Percentiles rank a stretch among this genome's conserved stretches.
Evolutionary conservation across 768 basidiomycete species (phyloP).

Genomic region (Lentinula aciculospora): DNA sequence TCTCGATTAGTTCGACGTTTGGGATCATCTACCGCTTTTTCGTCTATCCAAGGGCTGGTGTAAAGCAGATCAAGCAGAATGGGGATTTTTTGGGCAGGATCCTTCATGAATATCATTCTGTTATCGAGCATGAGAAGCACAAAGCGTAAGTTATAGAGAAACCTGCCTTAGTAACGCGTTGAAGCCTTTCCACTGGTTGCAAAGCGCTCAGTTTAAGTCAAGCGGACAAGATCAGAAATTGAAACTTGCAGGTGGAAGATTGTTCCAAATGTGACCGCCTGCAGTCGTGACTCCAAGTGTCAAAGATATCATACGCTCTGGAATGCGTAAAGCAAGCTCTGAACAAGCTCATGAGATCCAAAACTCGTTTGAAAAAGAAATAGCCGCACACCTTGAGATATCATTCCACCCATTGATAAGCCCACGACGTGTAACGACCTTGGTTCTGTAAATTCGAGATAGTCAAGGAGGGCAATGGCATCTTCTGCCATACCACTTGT

Average conservation of each 20-base stretch:
- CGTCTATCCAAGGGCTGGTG: slow-evolving; percentile 55
- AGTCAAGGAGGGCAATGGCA: slow-evolving; percentile 57
- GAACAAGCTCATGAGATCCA: slow-evolving; percentile 1
- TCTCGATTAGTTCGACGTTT: slow-evolving; percentile 60
- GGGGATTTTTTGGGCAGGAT: slow-evolving; percentile 42
- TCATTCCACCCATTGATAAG: slow-evolving; percentile 49
- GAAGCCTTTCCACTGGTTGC: slow-evolving; percentile 33
- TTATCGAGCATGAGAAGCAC: neutral
- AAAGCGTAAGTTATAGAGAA: neutral
- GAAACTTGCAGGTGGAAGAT: slow-evolving; percentile 55
- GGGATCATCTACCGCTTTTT: slow-evolving; percentile 44
- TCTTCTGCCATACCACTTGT: slow-evolving; percentile 80
- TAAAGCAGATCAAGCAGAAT: slow-evolving; percentile 55
- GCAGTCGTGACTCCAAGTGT: slow-evolving; percentile 66
- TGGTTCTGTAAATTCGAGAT: slow-evolving; percentile 63
- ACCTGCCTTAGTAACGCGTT: slow-evolving; percentile 27
- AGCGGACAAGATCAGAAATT: neutral
- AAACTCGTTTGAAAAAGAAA: neutral
- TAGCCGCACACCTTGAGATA: neutral
- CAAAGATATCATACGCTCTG: slow-evolving; percentile 62
- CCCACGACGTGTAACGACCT: slow-evolving; percentile 68
- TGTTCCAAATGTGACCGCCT: slow-evolving; percentile 50
- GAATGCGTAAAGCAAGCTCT: slow-evolving; percentile 69
- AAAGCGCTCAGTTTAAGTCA: neutral
- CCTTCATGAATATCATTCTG: slow-evolving; percentile 34